phyloP scores from a whole-genome alignment of 2,329 filamentous ascomycete species.

The Dactylellina leptospora region DNA sequence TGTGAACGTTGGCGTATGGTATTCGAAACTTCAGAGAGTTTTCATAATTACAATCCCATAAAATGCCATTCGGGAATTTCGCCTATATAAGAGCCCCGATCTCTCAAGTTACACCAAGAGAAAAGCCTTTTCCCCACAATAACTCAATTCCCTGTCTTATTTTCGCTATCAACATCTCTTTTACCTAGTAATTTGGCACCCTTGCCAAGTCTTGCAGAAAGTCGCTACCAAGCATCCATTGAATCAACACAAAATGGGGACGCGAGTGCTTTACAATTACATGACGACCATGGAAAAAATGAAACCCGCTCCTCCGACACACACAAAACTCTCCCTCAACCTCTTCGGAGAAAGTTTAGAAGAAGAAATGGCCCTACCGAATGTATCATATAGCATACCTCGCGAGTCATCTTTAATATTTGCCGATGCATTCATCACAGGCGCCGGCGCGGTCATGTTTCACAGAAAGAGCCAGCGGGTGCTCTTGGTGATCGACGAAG shows the following conservation, averaged over 20 bases:
- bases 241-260: constrained; percentile 36
- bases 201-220: too few species aligned
- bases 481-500: constrained; percentile 40
- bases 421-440: constrained; percentile 32
- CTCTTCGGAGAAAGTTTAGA: constrained; percentile 34
- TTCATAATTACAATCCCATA: too few species aligned
- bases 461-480: constrained; percentile 38
- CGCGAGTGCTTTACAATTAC: constrained; percentile 44
- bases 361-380: constrained; percentile 27
- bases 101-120: too few species aligned
- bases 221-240: too few species aligned
- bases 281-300: constrained; percentile 24
- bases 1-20: too few species aligned
- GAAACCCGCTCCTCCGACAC: constrained; percentile 13
- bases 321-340: constrained; percentile 6
- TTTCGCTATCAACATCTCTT: too few species aligned
- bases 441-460: constrained; percentile 47
- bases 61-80: too few species aligned
- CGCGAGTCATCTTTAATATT: constrained; percentile 37
- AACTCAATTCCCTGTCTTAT: too few species aligned
- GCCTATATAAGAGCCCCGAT: too few species aligned
- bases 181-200: too few species aligned
- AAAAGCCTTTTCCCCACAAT: too few species aligned
- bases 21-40: too few species aligned
- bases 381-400: constrained; percentile 34